These are phyloP conservation scores for Aureobasidium musti DNA, from an alignment of 2,329 filamentous ascomycete genomes.

Conservation along the genomic window DNA sequence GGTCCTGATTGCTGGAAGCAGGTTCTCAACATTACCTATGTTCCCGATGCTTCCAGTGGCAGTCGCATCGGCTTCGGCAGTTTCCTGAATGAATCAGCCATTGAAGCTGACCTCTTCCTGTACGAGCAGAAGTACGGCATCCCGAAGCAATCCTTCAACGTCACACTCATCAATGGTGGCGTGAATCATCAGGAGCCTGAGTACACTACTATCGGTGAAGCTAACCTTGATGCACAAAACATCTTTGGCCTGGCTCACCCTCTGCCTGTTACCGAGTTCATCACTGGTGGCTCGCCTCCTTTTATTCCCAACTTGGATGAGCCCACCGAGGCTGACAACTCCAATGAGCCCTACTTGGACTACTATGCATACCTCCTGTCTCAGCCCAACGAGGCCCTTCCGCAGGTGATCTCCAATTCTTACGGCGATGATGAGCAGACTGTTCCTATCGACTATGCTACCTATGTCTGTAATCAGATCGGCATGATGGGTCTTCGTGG, in stretches of 20 bases:
- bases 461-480: constrained; percentile 63
- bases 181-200: constrained; percentile 48
- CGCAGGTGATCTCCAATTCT: constrained; percentile 62
- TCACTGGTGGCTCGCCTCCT: constrained; percentile 25
- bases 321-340: constrained; percentile 32
- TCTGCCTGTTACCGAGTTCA: constrained; percentile 30
- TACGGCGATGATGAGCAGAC: constrained; percentile 67
- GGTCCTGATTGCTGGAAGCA: constrained; percentile 35
- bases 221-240: constrained; percentile 65
- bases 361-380: constrained; percentile 61
- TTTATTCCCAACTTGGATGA: constrained; percentile 16
- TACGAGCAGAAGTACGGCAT: constrained; percentile 35
- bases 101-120: constrained; percentile 34
- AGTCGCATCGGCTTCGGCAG: constrained; percentile 54
- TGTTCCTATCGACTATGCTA: constrained; percentile 60
- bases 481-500: constrained; percentile 65
- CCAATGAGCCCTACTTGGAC: constrained; percentile 66
- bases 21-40: constrained; percentile 34
- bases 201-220: constrained; percentile 53
- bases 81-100: constrained; percentile 35
- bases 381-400: constrained; percentile 57
- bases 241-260: constrained; percentile 34
- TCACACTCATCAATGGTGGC: constrained; percentile 59
- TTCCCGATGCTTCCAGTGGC: constrained; percentile 43
- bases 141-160: constrained; percentile 54